Percentiles rank a stretch among this genome's conserved stretches.
Conservation (phyloP, 805 yeast genomes). For the Diddensiella transvaalensis region DNA sequence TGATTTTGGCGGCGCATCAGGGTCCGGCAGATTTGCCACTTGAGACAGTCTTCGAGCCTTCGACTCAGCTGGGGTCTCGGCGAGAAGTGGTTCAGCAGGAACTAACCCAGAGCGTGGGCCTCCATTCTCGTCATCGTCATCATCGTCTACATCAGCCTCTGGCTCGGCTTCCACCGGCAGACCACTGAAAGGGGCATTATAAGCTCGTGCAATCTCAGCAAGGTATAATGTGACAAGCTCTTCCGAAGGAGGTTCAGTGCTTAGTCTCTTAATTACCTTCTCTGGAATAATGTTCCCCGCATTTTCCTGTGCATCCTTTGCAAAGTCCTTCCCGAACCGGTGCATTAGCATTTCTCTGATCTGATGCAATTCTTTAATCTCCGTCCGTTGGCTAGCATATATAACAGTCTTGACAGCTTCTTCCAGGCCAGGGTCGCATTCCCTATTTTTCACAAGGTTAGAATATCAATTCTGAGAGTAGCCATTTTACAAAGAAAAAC, state of each 20-base stretch:
- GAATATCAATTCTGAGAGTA: no score
- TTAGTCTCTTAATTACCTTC: constrained; percentile 60
- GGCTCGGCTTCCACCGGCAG: constrained; percentile 30
- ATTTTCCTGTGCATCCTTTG: constrained; percentile 51
- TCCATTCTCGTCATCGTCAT: constrained; percentile 29
- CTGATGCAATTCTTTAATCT: constrained; percentile 63
- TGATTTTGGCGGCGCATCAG: constrained; percentile 21
- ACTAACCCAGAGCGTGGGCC: neutral
- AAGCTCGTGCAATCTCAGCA: constrained; percentile 76
- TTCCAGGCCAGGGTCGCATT: constrained; percentile 56
- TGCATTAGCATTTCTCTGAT: constrained; percentile 59
- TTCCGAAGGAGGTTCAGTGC: constrained; percentile 61
- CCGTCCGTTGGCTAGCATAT: constrained; percentile 68
- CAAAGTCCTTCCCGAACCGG: constrained; percentile 68
- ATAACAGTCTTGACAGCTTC: constrained; percentile 74
- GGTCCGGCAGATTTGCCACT: constrained; percentile 23
- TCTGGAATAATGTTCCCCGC: constrained; percentile 54
- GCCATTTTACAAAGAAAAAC: no score
- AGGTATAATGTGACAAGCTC: constrained; percentile 67
- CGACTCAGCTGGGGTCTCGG: constrained; percentile 3
- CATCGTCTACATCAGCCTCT: constrained; percentile 33
- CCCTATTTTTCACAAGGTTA: no score
- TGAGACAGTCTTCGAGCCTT: constrained; percentile 16
- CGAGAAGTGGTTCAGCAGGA: constrained; percentile 2
- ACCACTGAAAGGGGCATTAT: constrained; percentile 69